Evolutionary conservation across 176 grass and related monocot genomes (phyloP), one percentile per base, ranked within the genome.

Genomic region (Pontederia paniculata): DNA sequence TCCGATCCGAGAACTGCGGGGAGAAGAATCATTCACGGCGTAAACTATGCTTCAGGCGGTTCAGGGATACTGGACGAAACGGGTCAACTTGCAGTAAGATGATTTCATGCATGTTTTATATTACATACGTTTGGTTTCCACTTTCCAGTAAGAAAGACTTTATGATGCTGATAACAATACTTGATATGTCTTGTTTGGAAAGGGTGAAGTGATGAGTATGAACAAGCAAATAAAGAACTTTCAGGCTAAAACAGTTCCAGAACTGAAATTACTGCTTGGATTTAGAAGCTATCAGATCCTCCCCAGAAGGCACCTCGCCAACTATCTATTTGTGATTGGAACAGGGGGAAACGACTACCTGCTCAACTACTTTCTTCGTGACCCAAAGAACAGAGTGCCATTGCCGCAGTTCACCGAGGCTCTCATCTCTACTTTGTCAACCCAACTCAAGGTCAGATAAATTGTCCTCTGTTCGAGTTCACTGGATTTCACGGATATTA

Each of bases 21-120:
- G 17, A 49, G 8, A 17, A 31, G 54, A 52, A 65, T 79, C 13
- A 44, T 60, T 0, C 68, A 42, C 31, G 84, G 84, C 58, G 84
- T 88, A 75, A 69, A 88, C 79, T 88, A 75, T 57, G 84, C 84
- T 17, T 88, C 84, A 52, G 84, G 84, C 9, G 84, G 84, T 63
- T 88, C 84, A 46, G 84, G 84, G 61, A 88, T 88, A 19, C 75
- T 82, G 5, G 84, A 88, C 72, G 9, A 58, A 44, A 88, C 84
- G 48, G 84, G 84, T 15, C 21, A 71, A 25, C 0, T 50, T 14
- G 46, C 52, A 6, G 71, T 78, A n/a, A 66, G 76, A 9, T 15
- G 3, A 37, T 23, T 13, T 1, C 6, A n/a, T 31, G 15, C 15
- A 17, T 50, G 15, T 50, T 17, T 50, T 0, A 17, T 17, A 15